phyloP scores from a whole-genome alignment of 306 rosid genomes.

The Argentina anserina region DNA sequence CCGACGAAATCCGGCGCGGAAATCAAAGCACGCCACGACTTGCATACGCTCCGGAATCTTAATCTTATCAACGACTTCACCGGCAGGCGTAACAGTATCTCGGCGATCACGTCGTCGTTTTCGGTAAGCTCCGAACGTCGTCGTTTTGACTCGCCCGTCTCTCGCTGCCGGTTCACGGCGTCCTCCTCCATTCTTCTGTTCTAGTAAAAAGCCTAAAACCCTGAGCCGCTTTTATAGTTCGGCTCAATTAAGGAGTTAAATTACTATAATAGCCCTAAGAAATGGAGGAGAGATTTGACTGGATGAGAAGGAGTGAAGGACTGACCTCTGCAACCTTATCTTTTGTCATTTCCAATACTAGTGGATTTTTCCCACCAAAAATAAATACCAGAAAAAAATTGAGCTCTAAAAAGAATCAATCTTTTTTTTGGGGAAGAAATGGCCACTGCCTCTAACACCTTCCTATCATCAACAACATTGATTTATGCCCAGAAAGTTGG shows the following conservation, averaged over 20 bases:
- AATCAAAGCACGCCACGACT: not conserved
- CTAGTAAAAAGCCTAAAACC: no score
- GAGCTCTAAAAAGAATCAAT: constrained; percentile 1
- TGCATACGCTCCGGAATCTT: not conserved
- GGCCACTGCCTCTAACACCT: constrained; percentile 57
- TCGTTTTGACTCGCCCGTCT: not conserved
- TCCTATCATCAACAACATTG: constrained; percentile 31
- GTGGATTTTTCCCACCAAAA: constrained; percentile 40
- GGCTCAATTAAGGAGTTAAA: not conserved
- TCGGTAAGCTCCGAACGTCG: not conserved
- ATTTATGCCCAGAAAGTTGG: constrained; percentile 29
- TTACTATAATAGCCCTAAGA: constrained; percentile 18
- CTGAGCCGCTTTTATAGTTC: no score
- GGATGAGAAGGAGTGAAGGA: constrained; percentile 62
- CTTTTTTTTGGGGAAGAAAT: constrained; percentile 26
- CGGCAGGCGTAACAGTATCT: not conserved
- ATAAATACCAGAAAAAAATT: constrained; percentile 9
- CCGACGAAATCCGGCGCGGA: not conserved
- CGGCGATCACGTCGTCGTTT: not conserved
- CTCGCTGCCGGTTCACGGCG: not conserved
- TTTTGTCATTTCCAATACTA: constrained; percentile 34
- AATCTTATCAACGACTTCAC: not conserved
- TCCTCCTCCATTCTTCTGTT: not conserved
- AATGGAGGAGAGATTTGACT: constrained; percentile 26
- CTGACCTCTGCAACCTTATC: constrained; percentile 85